Evolutionary conservation across 495 filamentous ascomycete species (phyloP), one percentile per base, ranked within the genome.

Genomic region (Massariosphaeria phaeospora): DNA sequence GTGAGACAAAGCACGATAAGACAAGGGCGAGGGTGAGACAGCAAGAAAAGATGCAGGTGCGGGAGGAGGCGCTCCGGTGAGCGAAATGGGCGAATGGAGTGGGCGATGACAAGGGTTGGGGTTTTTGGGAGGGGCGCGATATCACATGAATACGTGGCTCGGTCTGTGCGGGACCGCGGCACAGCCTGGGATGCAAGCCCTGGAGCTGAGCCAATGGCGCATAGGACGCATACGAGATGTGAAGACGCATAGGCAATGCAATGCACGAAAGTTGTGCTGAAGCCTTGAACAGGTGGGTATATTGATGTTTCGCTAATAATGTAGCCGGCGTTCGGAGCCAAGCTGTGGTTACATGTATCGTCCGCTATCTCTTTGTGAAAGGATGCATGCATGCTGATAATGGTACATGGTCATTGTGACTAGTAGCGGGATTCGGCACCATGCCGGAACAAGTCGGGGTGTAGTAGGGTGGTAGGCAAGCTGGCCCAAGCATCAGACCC

Each of bases 401-500:
- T 24, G 23, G 15, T 51, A 40, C 26, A 26, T n/a, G 15, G 24
- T n/a, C 27, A 11, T 17, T 5, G 29, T 18, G n/a, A 40, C 55
- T 31, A 59, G 17, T 59, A 26, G 31, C 27, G 21, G 2, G 17
- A 10, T 24, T 18, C 41, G 26, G 44, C 24, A 34, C 13, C 11
- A 0, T 36, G 24, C 45, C 55, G 31, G 29, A 45, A 15, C 4
- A 40, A 38, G 39, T 52, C 31, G 33, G 21, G 48, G 40, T 55
- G 44, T 45, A 61, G 52, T 31, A 34, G 45, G 45, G 45, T 36
- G 44, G 18, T 29, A 39, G 20, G 8, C 36, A 25, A 17, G 46
- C 41, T 63, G n/a, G n/a, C n/a, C n/a, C n/a, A 63, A 49, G 48
- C 54, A 59, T 59, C 45, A 95, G 43, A 97, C 83, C 11, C 86